Percentiles rank a stretch among this genome's conserved stretches.
phyloP scores from a whole-genome alignment of 176 grass and related monocot genomes.

The Cenchrus americanus region DNA sequence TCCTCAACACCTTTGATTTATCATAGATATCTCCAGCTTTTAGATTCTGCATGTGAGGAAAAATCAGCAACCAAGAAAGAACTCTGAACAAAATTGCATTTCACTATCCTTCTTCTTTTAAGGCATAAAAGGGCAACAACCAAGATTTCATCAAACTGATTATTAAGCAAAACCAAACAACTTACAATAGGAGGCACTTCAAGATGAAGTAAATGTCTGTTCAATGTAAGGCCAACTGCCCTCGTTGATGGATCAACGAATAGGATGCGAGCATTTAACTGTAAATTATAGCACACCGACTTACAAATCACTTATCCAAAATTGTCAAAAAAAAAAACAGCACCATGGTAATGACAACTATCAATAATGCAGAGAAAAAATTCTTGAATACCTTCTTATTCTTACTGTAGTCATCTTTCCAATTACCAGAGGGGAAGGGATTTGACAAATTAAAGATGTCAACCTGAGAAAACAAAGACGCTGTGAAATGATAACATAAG shows the following conservation, averaged over 20 bases:
- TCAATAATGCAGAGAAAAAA: constrained; percentile 19
- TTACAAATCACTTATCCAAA: constrained; percentile 1
- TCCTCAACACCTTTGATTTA: constrained; percentile 65
- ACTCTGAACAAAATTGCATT: neutral
- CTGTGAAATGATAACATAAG: constrained; percentile 27
- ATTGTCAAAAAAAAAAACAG: constrained; percentile 1
- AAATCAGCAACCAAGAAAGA: constrained; percentile 13
- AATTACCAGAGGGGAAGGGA: constrained; percentile 54
- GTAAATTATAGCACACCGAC: constrained; percentile 39
- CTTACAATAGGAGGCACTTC: constrained; percentile 83
- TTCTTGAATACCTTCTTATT: constrained; percentile 74
- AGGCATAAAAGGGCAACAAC: constrained; percentile 32
- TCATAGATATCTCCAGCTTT: constrained; percentile 93
- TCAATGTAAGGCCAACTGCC: constrained; percentile 95
- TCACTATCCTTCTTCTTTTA: neutral
- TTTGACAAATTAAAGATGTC: constrained; percentile 88
- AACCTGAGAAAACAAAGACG: constrained; percentile 52
- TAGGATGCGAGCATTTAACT: constrained; percentile 94
- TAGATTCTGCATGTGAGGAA: constrained; percentile 58
- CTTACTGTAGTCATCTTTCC: constrained; percentile 86
- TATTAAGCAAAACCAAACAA: constrained; percentile 24
- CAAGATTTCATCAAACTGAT: constrained; percentile 16
- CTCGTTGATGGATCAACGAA: constrained; percentile 96
- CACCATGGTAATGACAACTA: neutral
- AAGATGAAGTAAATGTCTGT: constrained; percentile 67